Percentiles rank a stretch among this genome's conserved stretches.
phyloP scores from a whole-genome alignment of 495 filamentous ascomycete genomes.

The Clavariopsis aquatica region DNA sequence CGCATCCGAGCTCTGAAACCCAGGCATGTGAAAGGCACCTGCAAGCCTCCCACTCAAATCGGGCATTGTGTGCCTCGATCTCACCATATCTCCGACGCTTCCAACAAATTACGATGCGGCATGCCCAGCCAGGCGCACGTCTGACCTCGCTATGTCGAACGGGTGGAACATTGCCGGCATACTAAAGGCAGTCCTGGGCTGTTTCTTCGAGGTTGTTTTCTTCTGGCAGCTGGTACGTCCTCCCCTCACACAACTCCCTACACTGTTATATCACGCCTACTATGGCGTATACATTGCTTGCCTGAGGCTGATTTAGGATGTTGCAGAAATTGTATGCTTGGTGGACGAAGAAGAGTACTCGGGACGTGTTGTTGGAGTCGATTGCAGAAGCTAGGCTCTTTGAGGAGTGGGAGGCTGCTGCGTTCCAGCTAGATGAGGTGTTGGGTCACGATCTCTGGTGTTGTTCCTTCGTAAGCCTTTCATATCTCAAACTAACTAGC shows the following conservation, averaged over 20 bases:
- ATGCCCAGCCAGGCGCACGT: conserved; percentile 11
- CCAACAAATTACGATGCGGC: conserved; percentile 33
- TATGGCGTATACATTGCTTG: background rate
- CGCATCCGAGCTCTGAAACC: background rate
- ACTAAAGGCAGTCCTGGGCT: conserved; percentile 30
- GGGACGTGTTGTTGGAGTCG: conserved; percentile 56
- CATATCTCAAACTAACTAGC: background rate
- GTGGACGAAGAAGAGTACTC: conserved; percentile 56
- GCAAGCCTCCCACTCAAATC: conserved; percentile 4
- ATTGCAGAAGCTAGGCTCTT: conserved; percentile 67
- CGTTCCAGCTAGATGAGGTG: conserved; percentile 74
- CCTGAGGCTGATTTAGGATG: conserved; percentile 15
- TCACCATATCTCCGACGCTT: conserved; percentile 24
- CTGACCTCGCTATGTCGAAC: conserved; percentile 23
- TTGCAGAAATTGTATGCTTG: conserved; percentile 57
- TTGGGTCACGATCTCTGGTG: conserved; percentile 81
- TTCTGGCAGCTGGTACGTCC: conserved; percentile 45
- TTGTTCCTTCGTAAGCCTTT: conserved; percentile 18
- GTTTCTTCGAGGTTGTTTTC: conserved; percentile 43
- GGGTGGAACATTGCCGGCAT: conserved; percentile 25
- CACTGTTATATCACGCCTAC: background rate
- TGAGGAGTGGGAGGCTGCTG: conserved; percentile 82
- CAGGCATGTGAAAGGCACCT: conserved; percentile 29
- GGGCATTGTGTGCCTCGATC: conserved; percentile 13
- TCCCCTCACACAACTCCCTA: background rate